Evolutionary conservation across 345 rosid genomes (phyloP).

Genomic region (Brassica incana): DNA sequence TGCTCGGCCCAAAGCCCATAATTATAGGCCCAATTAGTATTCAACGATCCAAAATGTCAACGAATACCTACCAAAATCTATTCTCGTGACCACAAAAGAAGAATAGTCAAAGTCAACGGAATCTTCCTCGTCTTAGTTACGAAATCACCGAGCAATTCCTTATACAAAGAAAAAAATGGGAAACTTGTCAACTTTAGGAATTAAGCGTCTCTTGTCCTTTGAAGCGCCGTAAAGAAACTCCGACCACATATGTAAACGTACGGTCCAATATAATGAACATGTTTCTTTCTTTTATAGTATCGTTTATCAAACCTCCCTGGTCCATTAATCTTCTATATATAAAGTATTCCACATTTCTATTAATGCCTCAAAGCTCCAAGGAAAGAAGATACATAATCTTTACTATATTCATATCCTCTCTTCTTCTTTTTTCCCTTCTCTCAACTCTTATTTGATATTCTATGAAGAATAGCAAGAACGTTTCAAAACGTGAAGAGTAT

Average conservation of each 20-base stretch:
- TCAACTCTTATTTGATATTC: constrained; percentile 12
- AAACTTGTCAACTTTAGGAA: constrained; percentile 30
- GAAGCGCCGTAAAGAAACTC: not conserved
- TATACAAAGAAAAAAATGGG: not conserved
- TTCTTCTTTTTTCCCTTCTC: not conserved
- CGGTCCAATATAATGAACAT: not conserved
- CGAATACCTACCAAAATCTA: not conserved
- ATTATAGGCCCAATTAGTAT: constrained; percentile 6
- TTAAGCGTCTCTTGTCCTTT: constrained; percentile 9
- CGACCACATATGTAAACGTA: not conserved
- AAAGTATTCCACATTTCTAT: constrained; percentile 11
- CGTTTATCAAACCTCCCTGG: not conserved
- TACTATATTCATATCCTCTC: not conserved
- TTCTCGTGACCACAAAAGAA: constrained; percentile 18
- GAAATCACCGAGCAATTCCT: constrained; percentile 12
- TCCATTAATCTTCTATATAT: not conserved
- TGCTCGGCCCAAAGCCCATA: not conserved
- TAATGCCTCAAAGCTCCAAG: not conserved
- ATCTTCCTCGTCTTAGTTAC: constrained; percentile 4
- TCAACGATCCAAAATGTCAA: constrained; percentile 14
- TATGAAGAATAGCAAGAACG: constrained; percentile 21
- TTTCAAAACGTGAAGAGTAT: constrained; percentile 37
- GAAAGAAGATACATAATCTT: not conserved
- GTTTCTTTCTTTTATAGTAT: not conserved
- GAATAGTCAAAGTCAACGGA: constrained; percentile 33